Evolutionary conservation across 768 basidiomycete species (phyloP).

Genomic region (Serendipita sp.): DNA sequence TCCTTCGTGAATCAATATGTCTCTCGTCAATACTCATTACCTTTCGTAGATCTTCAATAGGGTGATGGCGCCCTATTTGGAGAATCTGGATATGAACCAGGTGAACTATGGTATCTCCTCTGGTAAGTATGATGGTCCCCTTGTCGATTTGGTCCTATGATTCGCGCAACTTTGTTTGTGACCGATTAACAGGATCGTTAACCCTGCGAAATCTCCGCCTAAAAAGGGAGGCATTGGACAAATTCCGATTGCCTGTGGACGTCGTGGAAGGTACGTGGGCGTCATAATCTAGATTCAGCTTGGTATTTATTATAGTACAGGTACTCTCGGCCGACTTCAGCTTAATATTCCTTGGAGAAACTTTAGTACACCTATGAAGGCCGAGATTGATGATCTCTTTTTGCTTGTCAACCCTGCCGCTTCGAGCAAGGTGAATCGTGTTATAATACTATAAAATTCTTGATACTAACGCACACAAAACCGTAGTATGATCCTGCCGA

Average conservation of each 20-base stretch:
- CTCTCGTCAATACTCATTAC: neutral
- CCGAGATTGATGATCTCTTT: slow-evolving; percentile 86
- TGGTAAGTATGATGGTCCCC: slow-evolving; percentile 28
- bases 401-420: slow-evolving; percentile 77
- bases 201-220: slow-evolving; percentile 67
- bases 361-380: slow-evolving; percentile 77
- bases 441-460: neutral
- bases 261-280: slow-evolving; percentile 66
- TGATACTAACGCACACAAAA: neutral
- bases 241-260: slow-evolving; percentile 88
- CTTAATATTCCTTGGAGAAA: slow-evolving; percentile 82
- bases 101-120: slow-evolving; percentile 86
- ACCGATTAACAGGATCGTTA: slow-evolving; percentile 38
- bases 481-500: slow-evolving; percentile 50
- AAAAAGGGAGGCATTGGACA: slow-evolving; percentile 86
- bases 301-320: slow-evolving; percentile 21
- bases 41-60: slow-evolving; percentile 58
- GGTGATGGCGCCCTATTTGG: slow-evolving; percentile 86
- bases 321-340: slow-evolving; percentile 73
- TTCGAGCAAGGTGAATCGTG: slow-evolving; percentile 28
- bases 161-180: neutral
- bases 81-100: slow-evolving; percentile 87
- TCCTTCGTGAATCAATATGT: neutral
- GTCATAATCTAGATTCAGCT: neutral
- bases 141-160: neutral